phyloP scores from a whole-genome alignment of 192 early-diverging fungal genomes.

The Chytriomyces confervae region DNA sequence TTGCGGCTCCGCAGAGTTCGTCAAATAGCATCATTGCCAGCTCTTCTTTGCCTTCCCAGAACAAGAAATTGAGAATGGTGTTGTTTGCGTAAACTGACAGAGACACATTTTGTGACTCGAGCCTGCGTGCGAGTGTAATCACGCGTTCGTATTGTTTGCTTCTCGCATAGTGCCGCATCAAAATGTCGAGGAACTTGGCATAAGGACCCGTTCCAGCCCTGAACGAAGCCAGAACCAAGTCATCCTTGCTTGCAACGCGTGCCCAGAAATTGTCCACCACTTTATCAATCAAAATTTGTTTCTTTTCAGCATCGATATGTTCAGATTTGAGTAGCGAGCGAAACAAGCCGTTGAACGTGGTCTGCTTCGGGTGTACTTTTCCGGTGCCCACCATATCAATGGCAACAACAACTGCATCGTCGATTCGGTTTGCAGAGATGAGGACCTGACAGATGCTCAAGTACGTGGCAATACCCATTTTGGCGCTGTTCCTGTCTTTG shows the following conservation, averaged over 20 bases:
- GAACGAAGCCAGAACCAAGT: not conserved
- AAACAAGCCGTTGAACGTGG: slow-evolving; percentile 2
- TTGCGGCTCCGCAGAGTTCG: not conserved
- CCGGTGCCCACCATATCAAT: not conserved
- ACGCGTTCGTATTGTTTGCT: not conserved
- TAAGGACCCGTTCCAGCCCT: not conserved
- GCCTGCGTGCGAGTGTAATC: not conserved
- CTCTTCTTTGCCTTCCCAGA: not conserved
- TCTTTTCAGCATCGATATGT: not conserved
- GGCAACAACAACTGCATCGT: not conserved
- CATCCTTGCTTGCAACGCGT: not conserved
- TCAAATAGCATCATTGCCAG: not conserved
- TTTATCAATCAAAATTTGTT: not conserved
- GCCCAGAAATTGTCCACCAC: not conserved
- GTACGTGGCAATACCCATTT: not conserved
- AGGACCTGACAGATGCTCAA: not conserved
- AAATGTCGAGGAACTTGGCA: not conserved
- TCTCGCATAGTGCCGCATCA: not conserved
- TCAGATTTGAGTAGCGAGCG: not conserved
- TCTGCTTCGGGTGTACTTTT: not conserved
- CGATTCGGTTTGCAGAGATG: not conserved
- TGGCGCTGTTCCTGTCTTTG: not conserved
- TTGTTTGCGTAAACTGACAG: not conserved
- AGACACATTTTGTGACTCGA: not conserved
- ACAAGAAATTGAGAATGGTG: not conserved